A percentile compares a stretch with the other conserved stretches of the same genome.
Evolutionary conservation across 2,329 filamentous ascomycete genomes (phyloP).

Genomic region (Albifimbria verrucaria): DNA sequence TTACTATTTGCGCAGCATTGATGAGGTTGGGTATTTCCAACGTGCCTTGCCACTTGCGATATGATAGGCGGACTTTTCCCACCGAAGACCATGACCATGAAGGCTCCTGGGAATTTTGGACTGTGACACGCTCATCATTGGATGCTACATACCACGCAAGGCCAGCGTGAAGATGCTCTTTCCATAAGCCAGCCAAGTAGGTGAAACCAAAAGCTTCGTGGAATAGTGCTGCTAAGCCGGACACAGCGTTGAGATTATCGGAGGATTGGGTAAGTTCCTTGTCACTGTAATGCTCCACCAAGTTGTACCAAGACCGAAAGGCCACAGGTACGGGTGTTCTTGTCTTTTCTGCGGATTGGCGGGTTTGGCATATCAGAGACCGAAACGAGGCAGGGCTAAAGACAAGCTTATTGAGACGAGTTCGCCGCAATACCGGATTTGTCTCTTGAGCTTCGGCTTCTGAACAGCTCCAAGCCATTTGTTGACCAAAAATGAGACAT

Average conservation of each 20-base stretch:
- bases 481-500: constrained; percentile 9
- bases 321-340: not conserved
- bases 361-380: not conserved
- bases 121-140: constrained; percentile 2
- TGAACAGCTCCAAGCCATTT: constrained; percentile 12
- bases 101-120: not conserved
- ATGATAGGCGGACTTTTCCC: constrained; percentile 8
- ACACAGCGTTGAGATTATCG: constrained; percentile 8
- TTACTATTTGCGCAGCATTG: not conserved
- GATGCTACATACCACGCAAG: constrained; percentile 3
- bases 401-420: not conserved
- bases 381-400: not conserved
- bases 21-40: not conserved
- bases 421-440: not conserved
- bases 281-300: constrained; percentile 10
- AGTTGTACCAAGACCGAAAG: constrained; percentile 6
- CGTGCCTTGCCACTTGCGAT: not conserved
- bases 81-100: constrained; percentile 14
- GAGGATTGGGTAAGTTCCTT: constrained; percentile 1
- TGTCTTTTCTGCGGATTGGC: not conserved
- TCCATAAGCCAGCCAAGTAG: constrained; percentile 2
- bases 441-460: constrained; percentile 10
- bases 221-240: constrained; percentile 2
- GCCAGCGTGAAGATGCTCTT: not conserved
- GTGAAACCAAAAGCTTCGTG: not conserved